phyloP scores from a whole-genome alignment of 768 basidiomycete genomes.

The Scleroderma citrinum region DNA sequence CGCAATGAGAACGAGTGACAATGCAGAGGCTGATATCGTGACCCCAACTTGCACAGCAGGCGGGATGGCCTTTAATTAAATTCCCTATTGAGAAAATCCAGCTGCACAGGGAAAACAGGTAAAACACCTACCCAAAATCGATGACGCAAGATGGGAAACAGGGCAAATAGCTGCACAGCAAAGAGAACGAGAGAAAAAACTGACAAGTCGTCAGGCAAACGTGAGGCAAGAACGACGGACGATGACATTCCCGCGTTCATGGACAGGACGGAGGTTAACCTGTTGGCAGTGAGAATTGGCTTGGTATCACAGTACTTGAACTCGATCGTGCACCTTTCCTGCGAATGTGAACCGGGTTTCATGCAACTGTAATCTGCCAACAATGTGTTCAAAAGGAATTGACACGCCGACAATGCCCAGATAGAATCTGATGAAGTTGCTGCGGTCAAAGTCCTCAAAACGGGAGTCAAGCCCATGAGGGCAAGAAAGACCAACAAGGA shows the following conservation, averaged over 20 bases:
- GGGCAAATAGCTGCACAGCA: constrained; percentile 76
- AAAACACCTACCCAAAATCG: constrained; percentile 53
- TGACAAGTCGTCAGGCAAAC: constrained; percentile 72
- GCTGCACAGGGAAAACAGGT: constrained; percentile 1
- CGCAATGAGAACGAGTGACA: constrained; percentile 47
- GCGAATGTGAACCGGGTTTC: constrained; percentile 37
- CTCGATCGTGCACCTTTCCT: constrained; percentile 49
- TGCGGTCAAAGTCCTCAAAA: constrained; percentile 85
- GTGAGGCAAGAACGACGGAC: constrained; percentile 89
- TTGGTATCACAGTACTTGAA: constrained; percentile 15
- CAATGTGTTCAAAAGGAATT: constrained; percentile 78
- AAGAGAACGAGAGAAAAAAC: constrained; percentile 89
- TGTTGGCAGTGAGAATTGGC: constrained; percentile 30
- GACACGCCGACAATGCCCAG: constrained; percentile 85
- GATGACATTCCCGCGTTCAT: constrained; percentile 92
- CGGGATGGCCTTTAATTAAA: constrained; percentile 40
- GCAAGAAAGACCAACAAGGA: constrained; percentile 84
- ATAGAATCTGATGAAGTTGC: constrained; percentile 96
- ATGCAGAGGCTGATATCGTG: constrained; percentile 46
- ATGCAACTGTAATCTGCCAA: constrained; percentile 75
- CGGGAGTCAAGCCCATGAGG: constrained; percentile 85
- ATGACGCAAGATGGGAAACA: constrained; percentile 74
- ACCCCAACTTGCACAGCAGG: constrained; percentile 40
- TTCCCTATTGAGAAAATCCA: constrained; percentile 9
- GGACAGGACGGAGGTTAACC: constrained; percentile 77